phyloP scores from a whole-genome alignment of 768 basidiomycete genomes.

The Hygrocybe punicea region DNA sequence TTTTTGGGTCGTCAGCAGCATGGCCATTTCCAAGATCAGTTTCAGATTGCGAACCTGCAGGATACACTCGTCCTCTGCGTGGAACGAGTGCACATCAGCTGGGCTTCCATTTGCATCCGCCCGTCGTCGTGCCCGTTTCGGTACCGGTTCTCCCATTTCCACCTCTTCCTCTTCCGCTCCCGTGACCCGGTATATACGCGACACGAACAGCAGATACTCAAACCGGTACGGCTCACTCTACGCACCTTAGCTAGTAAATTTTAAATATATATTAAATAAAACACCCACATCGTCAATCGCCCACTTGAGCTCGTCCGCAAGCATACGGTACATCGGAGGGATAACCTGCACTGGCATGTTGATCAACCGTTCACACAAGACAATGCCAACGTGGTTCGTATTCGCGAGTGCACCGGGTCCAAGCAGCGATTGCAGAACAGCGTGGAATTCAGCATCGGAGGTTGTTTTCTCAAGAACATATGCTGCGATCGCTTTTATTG shows the following conservation, averaged over 20 bases:
- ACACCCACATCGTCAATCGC: slow-evolving; percentile 60
- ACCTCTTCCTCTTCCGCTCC: slow-evolving; percentile 64
- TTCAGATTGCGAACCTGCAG: slow-evolving; percentile 47
- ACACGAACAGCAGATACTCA: slow-evolving; percentile 70
- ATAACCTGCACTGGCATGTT: slow-evolving; percentile 96
- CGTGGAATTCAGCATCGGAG: slow-evolving; percentile 47
- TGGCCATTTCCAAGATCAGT: neutral
- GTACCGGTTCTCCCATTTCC: slow-evolving; percentile 27
- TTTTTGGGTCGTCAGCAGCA: neutral
- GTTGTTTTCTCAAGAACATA: slow-evolving; percentile 67
- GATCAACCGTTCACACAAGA: slow-evolving; percentile 83
- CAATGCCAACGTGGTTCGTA: slow-evolving; percentile 67
- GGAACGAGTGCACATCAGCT: slow-evolving; percentile 70
- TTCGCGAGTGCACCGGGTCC: slow-evolving; percentile 26
- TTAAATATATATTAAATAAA: slow-evolving; percentile 3
- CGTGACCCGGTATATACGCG: slow-evolving; percentile 75
- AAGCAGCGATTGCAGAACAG: slow-evolving; percentile 53
- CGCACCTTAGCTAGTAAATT: neutral
- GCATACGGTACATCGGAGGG: slow-evolving; percentile 89
- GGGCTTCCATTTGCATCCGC: slow-evolving; percentile 17
- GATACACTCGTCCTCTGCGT: slow-evolving; percentile 81
- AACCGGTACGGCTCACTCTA: slow-evolving; percentile 66
- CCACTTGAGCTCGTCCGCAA: slow-evolving; percentile 75
- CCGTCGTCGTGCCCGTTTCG: slow-evolving; percentile 8
- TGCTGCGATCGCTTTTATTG: slow-evolving; percentile 62